Evolutionary conservation across 169 alveolate species (phyloP), one percentile per base, ranked within the genome.

Genomic region (Cystoisospora suis): DNA sequence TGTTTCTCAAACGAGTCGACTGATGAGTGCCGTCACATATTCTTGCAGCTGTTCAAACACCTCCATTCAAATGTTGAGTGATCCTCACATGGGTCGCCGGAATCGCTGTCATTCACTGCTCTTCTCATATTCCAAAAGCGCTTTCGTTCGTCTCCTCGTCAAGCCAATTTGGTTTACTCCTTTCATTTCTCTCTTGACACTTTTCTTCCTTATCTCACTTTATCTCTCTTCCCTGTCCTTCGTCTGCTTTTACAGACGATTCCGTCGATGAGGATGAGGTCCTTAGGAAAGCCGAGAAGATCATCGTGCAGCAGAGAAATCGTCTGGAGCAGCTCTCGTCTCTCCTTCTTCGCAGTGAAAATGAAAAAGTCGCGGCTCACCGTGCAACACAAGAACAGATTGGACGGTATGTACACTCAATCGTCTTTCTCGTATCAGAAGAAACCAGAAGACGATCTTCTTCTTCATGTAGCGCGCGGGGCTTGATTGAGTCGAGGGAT

Each of bases 311-410:
- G 58, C 83, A 72, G 83, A 46, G 83, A 27, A 72, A 17, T 27
- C 46, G 83, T 5, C 83, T 72, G 17, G 83, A 72, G 56, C 56
- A 72, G 56, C 83, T 72, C 27, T 72, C 83, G 1, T 72, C 83
- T 23, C 83, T 72, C 20, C 53, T 72, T n/a, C 56, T 72, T 20
- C 46, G 56, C n/a, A 40, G 40, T 3, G 83, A 72, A 72, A 34
- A 72, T 38, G 83, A 72, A 38, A 72, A 72, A 17, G 58, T 72
- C 34, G 56, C 53, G 15, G 83, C 83, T 34, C 27, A 40, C 83
- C 6, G 27, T 3, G 83, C 83, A 0, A 38, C 12, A n/a, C 83
- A 38, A 38, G 32, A 72, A 38, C 58, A 72, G 20, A 34, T 72
- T 34, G 58, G 45, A 2, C 36, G 83, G 83, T 72, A 7, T 5